Conservation (phyloP, 1,139 yeast species). For the Pichia sp. region DNA sequence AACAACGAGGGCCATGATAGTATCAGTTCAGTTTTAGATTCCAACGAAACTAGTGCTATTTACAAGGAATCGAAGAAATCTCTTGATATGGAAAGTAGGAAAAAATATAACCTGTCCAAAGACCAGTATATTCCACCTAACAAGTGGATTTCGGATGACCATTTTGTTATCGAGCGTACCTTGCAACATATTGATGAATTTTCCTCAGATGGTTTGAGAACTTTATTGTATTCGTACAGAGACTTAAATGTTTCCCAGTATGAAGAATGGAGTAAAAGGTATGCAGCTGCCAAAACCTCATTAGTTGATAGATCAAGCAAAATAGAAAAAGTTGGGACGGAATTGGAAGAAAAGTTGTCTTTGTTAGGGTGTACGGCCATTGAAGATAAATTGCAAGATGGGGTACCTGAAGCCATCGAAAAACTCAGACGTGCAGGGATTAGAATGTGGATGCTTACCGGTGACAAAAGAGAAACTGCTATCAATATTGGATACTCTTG, state of each 20-base stretch:
- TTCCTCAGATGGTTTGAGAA: conserved; percentile 90
- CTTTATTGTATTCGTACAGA: conserved; percentile 74
- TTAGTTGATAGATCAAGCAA: conserved; percentile 59
- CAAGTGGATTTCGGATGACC: conserved; percentile 64
- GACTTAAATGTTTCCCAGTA: conserved; percentile 64
- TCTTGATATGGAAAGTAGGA: conserved; percentile 56
- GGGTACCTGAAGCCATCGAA: conserved; percentile 92
- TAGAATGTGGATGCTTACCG: conserved; percentile 96
- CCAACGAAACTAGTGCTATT: conserved; percentile 58
- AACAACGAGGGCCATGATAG: conserved; percentile 7
- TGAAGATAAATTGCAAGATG: conserved; percentile 93
- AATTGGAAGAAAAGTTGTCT: conserved; percentile 61
- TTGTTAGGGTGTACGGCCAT: conserved; percentile 93
- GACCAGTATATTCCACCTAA: conserved; percentile 51
- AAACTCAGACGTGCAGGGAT: conserved; percentile 90
- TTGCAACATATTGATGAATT: conserved; percentile 88
- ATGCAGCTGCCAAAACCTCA: conserved; percentile 74
- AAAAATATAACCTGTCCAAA: conserved; percentile 43
- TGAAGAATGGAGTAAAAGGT: conserved; percentile 60
- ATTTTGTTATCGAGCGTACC: conserved; percentile 74
- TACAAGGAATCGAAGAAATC: conserved; percentile 59
- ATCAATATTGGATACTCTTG: conserved; percentile 95
- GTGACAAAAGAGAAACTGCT: conserved; percentile 97
- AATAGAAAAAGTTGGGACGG: conserved; percentile 69
- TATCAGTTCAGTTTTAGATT: conserved; percentile 35